Evolutionary conservation across 1,284 basidiomycete species (phyloP).

Genomic region (Trametes hirsuta): DNA sequence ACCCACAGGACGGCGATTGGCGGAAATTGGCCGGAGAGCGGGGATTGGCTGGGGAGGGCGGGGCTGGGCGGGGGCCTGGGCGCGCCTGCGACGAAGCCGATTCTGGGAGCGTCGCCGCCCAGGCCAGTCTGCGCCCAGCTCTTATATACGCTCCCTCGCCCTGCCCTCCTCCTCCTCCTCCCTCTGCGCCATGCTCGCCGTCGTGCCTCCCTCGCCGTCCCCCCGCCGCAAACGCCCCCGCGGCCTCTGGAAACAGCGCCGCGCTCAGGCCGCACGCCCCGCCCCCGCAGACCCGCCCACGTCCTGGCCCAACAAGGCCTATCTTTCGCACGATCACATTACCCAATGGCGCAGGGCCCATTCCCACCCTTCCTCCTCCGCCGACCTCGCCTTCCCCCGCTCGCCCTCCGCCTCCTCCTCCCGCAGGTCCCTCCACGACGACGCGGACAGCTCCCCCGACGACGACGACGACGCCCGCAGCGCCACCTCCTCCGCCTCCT

Average conservation of each 20-base stretch:
- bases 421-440: conserved; percentile 22
- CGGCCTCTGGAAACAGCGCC: conserved; percentile 55
- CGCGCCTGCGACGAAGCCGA: background rate
- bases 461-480: conserved; percentile 39
- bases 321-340: conserved; percentile 31
- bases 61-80: background rate
- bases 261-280: conserved; percentile 17
- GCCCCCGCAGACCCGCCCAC: conserved; percentile 14
- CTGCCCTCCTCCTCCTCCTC: background rate
- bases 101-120: background rate
- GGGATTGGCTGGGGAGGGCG: background rate
- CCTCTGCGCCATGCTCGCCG: conserved; percentile 16
- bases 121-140: background rate
- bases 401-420: conserved; percentile 10
- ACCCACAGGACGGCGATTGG: conserved; percentile 15
- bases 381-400: conserved; percentile 1
- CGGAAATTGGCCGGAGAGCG: conserved; percentile 6
- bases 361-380: conserved; percentile 7
- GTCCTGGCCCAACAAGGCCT: conserved; percentile 31
- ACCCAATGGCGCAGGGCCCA: conserved; percentile 15
- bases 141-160: conserved; percentile 9
- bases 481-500: conserved; percentile 26
- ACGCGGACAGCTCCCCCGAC: conserved; percentile 31
- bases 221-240: conserved; percentile 42
- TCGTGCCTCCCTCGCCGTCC: conserved; percentile 14